A percentile compares a stretch with the other conserved stretches of the same genome.
These are phyloP conservation scores for Xylaria sp. DNA, from an alignment of 2,329 filamentous ascomycete species.

Conservation along the genomic window DNA sequence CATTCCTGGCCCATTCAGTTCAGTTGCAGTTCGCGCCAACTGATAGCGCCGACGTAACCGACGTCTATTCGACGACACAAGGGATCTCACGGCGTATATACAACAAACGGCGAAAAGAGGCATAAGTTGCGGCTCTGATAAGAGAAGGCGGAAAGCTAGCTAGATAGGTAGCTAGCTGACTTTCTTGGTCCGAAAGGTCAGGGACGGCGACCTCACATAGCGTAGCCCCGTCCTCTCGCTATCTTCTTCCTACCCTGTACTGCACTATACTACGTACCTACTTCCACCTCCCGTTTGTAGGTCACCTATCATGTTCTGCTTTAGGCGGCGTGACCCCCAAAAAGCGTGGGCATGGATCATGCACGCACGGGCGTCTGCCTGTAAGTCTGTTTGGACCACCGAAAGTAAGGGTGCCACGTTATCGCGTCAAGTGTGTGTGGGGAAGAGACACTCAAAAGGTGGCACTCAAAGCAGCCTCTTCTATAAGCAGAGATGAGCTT, in stretches of 20 bases:
- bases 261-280: neutral
- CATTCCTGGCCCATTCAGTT: slow-evolving; percentile 3
- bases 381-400: slow-evolving; percentile 21
- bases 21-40: neutral
- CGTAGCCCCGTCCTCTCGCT: slow-evolving; percentile 4
- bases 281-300: slow-evolving; percentile 13
- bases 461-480: slow-evolving; percentile 23
- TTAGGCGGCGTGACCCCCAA: slow-evolving; percentile 26
- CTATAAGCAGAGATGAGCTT: slow-evolving; percentile 24
- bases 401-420: slow-evolving; percentile 35
- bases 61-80: slow-evolving; percentile 12
- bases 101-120: slow-evolving; percentile 1
- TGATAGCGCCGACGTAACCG: slow-evolving; percentile 2
- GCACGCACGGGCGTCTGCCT: slow-evolving; percentile 23
- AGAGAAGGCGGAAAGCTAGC: slow-evolving; percentile 14
- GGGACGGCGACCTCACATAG: slow-evolving; percentile 14
- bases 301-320: slow-evolving; percentile 8
- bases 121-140: slow-evolving; percentile 34
- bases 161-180: neutral
- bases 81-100: slow-evolving; percentile 12
- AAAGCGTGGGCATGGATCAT: slow-evolving; percentile 27
- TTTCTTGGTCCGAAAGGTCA: slow-evolving; percentile 4
- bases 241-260: slow-evolving; percentile 15
- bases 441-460: slow-evolving; percentile 19
- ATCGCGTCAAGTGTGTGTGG: slow-evolving; percentile 34